Evolutionary conservation across 768 basidiomycete genomes (phyloP).

Genomic region (Psilocybe azurescens): DNA sequence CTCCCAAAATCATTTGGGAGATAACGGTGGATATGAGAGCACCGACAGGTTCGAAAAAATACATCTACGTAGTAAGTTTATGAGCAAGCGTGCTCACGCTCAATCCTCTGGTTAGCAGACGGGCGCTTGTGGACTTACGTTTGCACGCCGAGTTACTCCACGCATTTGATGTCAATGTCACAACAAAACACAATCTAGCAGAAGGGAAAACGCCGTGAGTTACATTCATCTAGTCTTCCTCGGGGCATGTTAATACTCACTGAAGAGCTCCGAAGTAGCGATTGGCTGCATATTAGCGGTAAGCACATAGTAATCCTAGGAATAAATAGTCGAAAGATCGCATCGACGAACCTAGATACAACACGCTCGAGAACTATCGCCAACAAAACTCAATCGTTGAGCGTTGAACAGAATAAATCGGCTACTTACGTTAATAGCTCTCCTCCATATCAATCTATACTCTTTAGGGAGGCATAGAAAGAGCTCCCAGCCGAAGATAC

Average conservation of each 20-base stretch:
- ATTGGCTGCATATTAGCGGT: conserved; percentile 14
- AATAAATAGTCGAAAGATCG: neutral
- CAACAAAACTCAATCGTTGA: neutral
- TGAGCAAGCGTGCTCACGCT: neutral
- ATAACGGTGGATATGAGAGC: conserved; percentile 29
- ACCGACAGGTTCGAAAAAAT: conserved; percentile 30
- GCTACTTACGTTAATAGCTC: conserved; percentile 24
- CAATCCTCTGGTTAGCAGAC: neutral
- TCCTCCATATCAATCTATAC: conserved; percentile 30
- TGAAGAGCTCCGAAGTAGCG: conserved; percentile 31
- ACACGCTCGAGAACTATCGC: conserved; percentile 14
- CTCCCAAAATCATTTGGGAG: conserved; percentile 29
- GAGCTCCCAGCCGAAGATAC: conserved; percentile 34
- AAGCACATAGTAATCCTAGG: neutral
- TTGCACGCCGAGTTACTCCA: conserved; percentile 22
- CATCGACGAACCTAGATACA: conserved; percentile 21
- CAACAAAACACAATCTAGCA: conserved; percentile 19
- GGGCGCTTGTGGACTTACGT: conserved; percentile 13
- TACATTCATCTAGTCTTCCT: neutral
- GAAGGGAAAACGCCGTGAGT: neutral
- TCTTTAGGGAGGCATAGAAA: conserved; percentile 30
- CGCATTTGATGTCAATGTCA: conserved; percentile 20
- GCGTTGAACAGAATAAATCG: neutral
- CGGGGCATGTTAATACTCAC: conserved; percentile 11
- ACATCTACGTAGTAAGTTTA: conserved; percentile 17